Evolutionary conservation across 2,329 filamentous ascomycete genomes (phyloP).

Genomic region (Microthyrium microscopicum): DNA sequence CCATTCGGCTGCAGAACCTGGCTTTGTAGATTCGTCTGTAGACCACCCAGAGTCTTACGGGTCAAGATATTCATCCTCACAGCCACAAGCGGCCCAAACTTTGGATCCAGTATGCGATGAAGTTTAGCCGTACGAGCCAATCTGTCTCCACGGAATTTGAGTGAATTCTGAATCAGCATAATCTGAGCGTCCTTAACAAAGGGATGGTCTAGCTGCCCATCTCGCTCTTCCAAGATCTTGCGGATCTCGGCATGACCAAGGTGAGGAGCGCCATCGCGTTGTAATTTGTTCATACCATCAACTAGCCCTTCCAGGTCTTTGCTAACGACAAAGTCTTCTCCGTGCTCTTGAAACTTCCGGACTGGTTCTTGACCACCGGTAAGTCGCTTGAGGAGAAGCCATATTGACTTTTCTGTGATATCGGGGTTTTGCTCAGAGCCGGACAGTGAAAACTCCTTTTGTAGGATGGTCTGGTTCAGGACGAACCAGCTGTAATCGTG

Average conservation of each 20-base stretch:
- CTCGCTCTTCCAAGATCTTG: slow-evolving; percentile 34
- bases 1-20: slow-evolving; percentile 37
- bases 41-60: slow-evolving; percentile 42
- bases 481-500: slow-evolving; percentile 50
- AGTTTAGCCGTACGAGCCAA: slow-evolving; percentile 34
- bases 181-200: slow-evolving; percentile 45
- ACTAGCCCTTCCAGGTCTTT: slow-evolving; percentile 39
- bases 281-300: slow-evolving; percentile 40
- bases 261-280: slow-evolving; percentile 11
- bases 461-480: slow-evolving; percentile 40
- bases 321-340: slow-evolving; percentile 42
- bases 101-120: slow-evolving; percentile 36
- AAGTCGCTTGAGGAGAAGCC: slow-evolving; percentile 34
- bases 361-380: slow-evolving; percentile 38
- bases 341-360: slow-evolving; percentile 42
- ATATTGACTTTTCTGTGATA: slow-evolving; percentile 39
- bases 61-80: slow-evolving; percentile 45
- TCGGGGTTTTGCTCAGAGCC: slow-evolving; percentile 49
- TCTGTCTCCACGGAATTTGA: slow-evolving; percentile 38
- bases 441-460: slow-evolving; percentile 44
- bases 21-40: slow-evolving; percentile 42
- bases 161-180: slow-evolving; percentile 43
- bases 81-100: slow-evolving; percentile 42
- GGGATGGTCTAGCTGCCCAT: slow-evolving; percentile 37
- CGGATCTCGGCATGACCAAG: slow-evolving; percentile 31